Base-by-base conservation (phyloP, 2,329 filamentous ascomycete species). In the Tolypocladium inflatum region DNA sequence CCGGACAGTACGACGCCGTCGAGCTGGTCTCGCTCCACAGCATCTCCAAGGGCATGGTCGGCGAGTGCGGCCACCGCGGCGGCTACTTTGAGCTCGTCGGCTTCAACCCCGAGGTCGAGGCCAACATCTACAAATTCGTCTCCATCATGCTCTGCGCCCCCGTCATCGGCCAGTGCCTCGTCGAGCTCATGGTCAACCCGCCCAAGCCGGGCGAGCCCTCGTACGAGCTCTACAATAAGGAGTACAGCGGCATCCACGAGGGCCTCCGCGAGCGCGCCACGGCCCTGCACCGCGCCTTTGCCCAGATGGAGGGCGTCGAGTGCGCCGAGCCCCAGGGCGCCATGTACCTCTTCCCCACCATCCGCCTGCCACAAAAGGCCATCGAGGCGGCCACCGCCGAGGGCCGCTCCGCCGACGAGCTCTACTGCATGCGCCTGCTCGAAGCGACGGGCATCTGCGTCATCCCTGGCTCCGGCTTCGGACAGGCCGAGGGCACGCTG, bases 331-430 rank as follows among this genome's bases (percentile, higher is more conserved):
- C 94, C 58, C 89, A 96, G 82, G 94, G 94, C 60, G 88, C 89
- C 71, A 99, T 99, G 94, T 99, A 99, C 78, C 88, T 99, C 68
- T 99, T 97, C 84, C 94, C 94, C 30, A 94, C 90, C 66, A 96
- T 99, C 76, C 85, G 79, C 39, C 79, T 99, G 30, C 84, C 94
- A 2, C 66, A 76, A 30, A 90, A 90, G 76, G 94, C 91, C 45
- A 75, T 87, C 61, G 86, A 87, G 63, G 90, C 89, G 19, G 94
- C 94, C 41, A 73, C 79, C 68, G 76, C 86, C 61, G 89, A 91
- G 71, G 85, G 85, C 66, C 88, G 89, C 68, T 78, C 80, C 15
- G 77, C 93, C 1, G 94, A 99, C 68, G 93, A 97, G 74, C 96
- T 95, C 77, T 99, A 99, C 80, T 91, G 89, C 76, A 83, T 96